phyloP scores from a whole-genome alignment of 345 rosid species.

The Boechera stricta region DNA sequence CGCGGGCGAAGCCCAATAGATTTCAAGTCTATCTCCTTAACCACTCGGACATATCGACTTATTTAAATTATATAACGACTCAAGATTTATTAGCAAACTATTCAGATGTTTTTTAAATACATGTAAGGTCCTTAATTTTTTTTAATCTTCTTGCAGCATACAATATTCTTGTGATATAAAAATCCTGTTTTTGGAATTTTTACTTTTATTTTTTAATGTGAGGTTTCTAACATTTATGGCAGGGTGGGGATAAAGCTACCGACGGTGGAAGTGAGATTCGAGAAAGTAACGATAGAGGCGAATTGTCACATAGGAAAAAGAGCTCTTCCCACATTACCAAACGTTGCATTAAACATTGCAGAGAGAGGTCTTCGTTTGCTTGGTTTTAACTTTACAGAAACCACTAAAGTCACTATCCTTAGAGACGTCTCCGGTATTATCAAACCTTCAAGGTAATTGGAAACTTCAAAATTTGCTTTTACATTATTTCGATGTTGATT shows the following conservation, averaged over 20 bases:
- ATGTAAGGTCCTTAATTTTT: too few relatives aligned
- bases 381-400: slow-evolving; percentile 65
- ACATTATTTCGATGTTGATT: slow-evolving; percentile 14
- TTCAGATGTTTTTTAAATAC: too few relatives aligned
- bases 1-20: slow-evolving; percentile 86
- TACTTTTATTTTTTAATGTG: neutral
- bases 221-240: slow-evolving; percentile 28
- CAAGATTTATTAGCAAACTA: too few relatives aligned
- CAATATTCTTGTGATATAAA: neutral
- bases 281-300: slow-evolving; percentile 72
- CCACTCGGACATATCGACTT: slow-evolving; percentile 99
- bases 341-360: slow-evolving; percentile 66
- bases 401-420: slow-evolving; percentile 76
- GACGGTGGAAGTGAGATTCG: slow-evolving; percentile 81
- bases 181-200: neutral
- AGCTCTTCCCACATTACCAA: slow-evolving; percentile 89
- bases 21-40: slow-evolving; percentile 99
- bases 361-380: slow-evolving; percentile 62
- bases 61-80: too few relatives aligned
- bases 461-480: neutral
- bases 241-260: slow-evolving; percentile 90
- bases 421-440: slow-evolving; percentile 74
- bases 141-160: neutral
- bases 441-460: slow-evolving; percentile 73
- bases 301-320: slow-evolving; percentile 80